Conservation (phyloP, 1,284 basidiomycete genomes). For the Ustilago cynodontis region DNA sequence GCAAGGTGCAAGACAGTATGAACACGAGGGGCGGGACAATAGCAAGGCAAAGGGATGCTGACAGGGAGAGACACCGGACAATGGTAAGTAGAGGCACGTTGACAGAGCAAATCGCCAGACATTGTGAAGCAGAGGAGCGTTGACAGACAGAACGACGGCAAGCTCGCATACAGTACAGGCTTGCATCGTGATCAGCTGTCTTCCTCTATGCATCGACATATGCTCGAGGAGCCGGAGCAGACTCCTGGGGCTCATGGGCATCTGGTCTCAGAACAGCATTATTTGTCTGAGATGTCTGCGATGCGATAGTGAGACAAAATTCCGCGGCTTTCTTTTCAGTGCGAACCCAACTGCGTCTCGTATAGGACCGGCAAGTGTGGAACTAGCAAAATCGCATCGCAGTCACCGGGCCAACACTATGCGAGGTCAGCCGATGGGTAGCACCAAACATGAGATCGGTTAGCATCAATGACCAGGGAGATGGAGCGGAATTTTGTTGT, state of each 20-base stretch:
- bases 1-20: too few species aligned
- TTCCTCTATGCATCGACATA: neutral
- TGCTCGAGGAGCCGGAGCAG: neutral
- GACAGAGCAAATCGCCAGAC: neutral
- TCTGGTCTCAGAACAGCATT: neutral
- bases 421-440: neutral
- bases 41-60: neutral
- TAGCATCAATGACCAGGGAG: neutral
- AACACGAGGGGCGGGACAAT: too few species aligned
- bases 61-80: neutral
- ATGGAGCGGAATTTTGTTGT: neutral
- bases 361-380: neutral
- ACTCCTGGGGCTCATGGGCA: neutral
- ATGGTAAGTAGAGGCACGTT: neutral
- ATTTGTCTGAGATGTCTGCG: neutral
- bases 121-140: neutral
- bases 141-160: neutral
- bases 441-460: neutral
- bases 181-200: constrained; percentile 2
- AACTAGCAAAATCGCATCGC: neutral
- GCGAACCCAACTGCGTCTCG: neutral
- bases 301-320: constrained; percentile 1
- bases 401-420: neutral
- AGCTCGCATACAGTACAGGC: neutral
- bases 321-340: constrained; percentile 2